These are phyloP conservation scores for Berkeleyomyces basicola DNA, from an alignment of 2,329 filamentous ascomycete genomes.

Conservation along the genomic window DNA sequence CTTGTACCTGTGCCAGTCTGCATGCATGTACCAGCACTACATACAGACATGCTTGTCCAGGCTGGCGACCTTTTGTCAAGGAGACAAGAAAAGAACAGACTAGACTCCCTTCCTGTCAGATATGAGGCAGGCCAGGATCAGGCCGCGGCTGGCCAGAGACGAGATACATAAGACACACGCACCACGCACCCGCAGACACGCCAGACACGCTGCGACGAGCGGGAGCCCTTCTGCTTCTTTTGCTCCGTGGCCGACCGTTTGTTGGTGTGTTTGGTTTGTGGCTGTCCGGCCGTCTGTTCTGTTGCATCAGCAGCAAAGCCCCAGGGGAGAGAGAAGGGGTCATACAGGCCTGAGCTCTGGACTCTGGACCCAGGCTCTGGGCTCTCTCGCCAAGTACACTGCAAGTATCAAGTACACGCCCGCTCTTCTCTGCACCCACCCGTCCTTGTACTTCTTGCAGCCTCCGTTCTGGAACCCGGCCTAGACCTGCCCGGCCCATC, in stretches of 20 bases:
- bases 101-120: background rate
- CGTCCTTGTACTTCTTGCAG: background rate
- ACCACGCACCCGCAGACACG: too few species aligned
- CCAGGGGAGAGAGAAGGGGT: background rate
- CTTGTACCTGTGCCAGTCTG: too few species aligned
- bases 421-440: background rate
- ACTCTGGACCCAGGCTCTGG: too few species aligned
- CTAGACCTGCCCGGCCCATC: background rate
- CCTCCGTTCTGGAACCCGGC: background rate
- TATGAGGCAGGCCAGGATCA: background rate
- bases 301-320: too few species aligned
- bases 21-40: too few species aligned
- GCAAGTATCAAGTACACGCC: background rate
- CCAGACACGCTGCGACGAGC: too few species aligned
- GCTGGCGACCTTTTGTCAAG: background rate
- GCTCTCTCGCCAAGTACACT: background rate
- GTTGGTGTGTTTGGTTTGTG: too few species aligned
- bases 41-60: too few species aligned
- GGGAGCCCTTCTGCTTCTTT: too few species aligned
- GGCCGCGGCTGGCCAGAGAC: background rate
- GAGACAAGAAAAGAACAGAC: background rate
- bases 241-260: too few species aligned
- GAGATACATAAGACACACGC: background rate
- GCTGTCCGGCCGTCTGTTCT: too few species aligned
- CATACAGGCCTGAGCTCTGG: background rate